Base-by-base conservation (phyloP, 345 rosid species). In the Acer saccharum region DNA sequence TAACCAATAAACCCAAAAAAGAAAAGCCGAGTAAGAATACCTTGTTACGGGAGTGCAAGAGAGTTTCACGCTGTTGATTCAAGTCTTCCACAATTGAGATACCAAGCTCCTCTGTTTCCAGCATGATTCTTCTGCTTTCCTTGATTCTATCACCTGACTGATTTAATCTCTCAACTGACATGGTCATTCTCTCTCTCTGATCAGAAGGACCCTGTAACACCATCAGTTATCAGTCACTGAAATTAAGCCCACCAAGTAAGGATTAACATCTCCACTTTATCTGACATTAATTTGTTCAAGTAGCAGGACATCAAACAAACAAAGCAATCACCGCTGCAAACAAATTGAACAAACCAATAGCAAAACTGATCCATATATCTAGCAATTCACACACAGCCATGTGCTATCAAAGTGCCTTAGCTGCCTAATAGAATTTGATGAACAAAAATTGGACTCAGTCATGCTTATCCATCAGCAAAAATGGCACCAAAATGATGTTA, bases 31-130 rank as follows among this genome's bases (percentile, higher is more conserved):
- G n/a, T 6, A n/a, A 63, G 10, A 62, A 39, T 77, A 92, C 98
- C 90, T 88, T 92, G 83, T 80, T 77, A 87, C 90, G 93, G 44
- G 98, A 90, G 68, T 93, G 94, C 29, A 95, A 85, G 61, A 93
- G 96, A 68, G 99, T 88, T 76, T 95, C 93, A 57, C 96, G 87
- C 76, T 95, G 99, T 79, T 93, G 98, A 78, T 90, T 90, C 80
- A 93, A 81, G 82, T 95, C 97, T 89, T 91, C 93, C 77, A 93
- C 91, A 74, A 93, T 90, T 20, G 97, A 91, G 77, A 90, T 89
- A 68, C 96, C 97, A 17, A 92, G 88, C 80, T 92, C 97, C 88
- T 95, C 97, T 41, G 98, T 93, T 86, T 95, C 99, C 77, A 95
- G 88, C 82, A 91, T 71, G 25, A 89, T 80, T 89, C 96, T 93